Evolutionary conservation across 495 filamentous ascomycete species (phyloP).

Genomic region (Penicillium maclennaniae): DNA sequence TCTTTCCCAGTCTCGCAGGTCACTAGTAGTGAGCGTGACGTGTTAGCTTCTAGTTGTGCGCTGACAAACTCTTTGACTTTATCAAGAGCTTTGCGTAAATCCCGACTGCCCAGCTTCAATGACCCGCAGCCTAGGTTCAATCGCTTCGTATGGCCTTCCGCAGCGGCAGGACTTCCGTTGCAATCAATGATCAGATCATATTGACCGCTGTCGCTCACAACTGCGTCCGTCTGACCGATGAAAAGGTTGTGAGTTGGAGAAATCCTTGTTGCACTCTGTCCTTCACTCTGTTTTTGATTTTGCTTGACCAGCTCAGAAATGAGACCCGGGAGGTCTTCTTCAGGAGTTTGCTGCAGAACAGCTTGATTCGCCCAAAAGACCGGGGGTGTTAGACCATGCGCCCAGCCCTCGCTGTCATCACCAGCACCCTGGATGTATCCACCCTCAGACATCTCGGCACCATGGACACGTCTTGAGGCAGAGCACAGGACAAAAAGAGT

Average conservation of each 20-base stretch:
- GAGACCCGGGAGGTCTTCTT: conserved; percentile 61
- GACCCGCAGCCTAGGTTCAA: conserved; percentile 63
- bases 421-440: conserved; percentile 93
- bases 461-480: conserved; percentile 63
- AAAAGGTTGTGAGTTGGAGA: conserved; percentile 40
- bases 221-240: conserved; percentile 25
- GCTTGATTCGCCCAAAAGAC: conserved; percentile 72
- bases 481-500: conserved; percentile 76
- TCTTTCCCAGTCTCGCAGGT: conserved; percentile 62
- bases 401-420: conserved; percentile 91
- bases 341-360: conserved; percentile 51
- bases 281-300: conserved; percentile 19
- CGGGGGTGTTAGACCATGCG: conserved; percentile 66
- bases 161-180: conserved; percentile 32
- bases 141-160: conserved; percentile 28
- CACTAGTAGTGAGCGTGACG: conserved; percentile 46
- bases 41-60: conserved; percentile 24
- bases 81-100: conserved; percentile 62
- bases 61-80: conserved; percentile 47
- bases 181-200: conserved; percentile 49
- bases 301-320: conserved; percentile 53
- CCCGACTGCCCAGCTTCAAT: conserved; percentile 70
- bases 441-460: conserved; percentile 61
- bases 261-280: conserved; percentile 27
- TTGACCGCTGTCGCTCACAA: conserved; percentile 7